Conservation (phyloP, 1,284 basidiomycete genomes). For the Puccinia triticina region DNA sequence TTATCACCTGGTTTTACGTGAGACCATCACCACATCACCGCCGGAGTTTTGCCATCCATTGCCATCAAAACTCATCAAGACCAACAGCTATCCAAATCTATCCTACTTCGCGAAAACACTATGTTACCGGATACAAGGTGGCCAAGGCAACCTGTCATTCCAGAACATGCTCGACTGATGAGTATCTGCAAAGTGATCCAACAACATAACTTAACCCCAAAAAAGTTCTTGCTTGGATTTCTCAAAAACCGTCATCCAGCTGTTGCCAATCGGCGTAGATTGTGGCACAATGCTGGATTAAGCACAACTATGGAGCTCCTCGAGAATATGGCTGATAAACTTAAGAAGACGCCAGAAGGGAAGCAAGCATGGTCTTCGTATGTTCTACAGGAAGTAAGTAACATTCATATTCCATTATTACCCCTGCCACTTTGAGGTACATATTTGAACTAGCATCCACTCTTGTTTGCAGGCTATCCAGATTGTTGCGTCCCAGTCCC, state of each 20-base stretch:
- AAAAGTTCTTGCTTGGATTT: constrained; percentile 2
- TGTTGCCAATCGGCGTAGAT: background rate
- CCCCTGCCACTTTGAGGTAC: no score
- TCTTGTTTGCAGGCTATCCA: background rate
- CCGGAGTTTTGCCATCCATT: no score
- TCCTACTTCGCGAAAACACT: no score
- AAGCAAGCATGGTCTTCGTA: background rate
- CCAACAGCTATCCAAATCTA: no score
- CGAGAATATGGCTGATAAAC: background rate
- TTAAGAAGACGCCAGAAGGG: background rate
- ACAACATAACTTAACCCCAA: background rate
- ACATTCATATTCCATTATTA: no score
- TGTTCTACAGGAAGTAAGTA: constrained; percentile 5
- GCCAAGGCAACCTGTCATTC: background rate
- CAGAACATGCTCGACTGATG: background rate
- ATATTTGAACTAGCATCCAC: background rate
- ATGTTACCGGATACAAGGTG: no score
- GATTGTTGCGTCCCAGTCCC: background rate
- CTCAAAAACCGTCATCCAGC: background rate
- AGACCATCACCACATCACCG: no score
- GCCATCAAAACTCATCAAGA: background rate
- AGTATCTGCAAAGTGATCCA: background rate
- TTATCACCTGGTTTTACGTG: no score
- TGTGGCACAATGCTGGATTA: background rate
- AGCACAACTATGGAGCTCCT: background rate